Evolutionary conservation across 2,329 filamentous ascomycete genomes (phyloP), one percentile per base, ranked within the genome.

Genomic region (Alternaria conjuncta): DNA sequence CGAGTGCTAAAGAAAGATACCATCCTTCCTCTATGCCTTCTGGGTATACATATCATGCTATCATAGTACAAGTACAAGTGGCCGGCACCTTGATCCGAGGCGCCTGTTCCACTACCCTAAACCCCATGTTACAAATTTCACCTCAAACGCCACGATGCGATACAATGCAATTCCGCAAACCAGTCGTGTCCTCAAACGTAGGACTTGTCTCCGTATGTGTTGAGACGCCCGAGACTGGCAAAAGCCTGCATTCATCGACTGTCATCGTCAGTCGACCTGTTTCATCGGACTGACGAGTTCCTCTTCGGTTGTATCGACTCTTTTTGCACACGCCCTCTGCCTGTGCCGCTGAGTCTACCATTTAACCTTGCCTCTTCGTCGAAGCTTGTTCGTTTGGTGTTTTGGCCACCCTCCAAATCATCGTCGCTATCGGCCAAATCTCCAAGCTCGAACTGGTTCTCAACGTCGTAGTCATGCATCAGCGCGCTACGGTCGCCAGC

Each of bases 381-480:
- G 21, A 67, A 63, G 50, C 65, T 67, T 12, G 63, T 51, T 25
- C 65, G 50, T 54, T 67, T 67, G 23, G 61, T 49, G 36, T 51
- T 65, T 43, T 62, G 61, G 23, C 68, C 72, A 13, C 77, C 76
- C 41, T 79, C 71, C 21, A 77, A 73, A 36, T 79, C 79, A 55
- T 73, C 69, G 50, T 83, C 82, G 51, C 78, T 82, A 68, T 94
- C 92, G 3, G 91, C 86, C 43, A 97, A 83, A 71, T 97, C 93
- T 13, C 88, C 88, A 50, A 98, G 84, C 44, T 92, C 92, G 67
- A 96, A 93, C 56, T 80, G 78, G 44, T 80, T 79, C 66, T 97
- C 94, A 64, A 96, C 89, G 72, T 98, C 95, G 73, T 97, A 97
- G 11, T 90, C 91, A 65, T 91, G 91, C 79, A 98, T 97, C 23